Evolutionary conservation across 805 yeast species (phyloP).

Genomic region (Starmerella floricola): DNA sequence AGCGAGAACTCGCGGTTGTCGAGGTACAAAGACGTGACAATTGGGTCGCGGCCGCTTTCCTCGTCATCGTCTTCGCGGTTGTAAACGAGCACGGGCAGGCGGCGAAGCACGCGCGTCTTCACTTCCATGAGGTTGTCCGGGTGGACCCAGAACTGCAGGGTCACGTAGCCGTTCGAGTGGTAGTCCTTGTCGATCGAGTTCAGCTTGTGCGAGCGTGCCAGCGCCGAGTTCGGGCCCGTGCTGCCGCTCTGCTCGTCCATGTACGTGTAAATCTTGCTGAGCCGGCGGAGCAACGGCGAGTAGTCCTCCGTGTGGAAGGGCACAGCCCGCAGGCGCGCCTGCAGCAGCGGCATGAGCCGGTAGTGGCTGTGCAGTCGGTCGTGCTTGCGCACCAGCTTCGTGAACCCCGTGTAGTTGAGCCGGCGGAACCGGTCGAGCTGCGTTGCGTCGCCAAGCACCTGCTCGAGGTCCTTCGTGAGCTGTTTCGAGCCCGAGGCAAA

Average conservation of each 20-base stretch:
- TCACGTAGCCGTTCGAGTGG: slow-evolving; percentile 33
- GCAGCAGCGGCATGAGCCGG: slow-evolving; percentile 80
- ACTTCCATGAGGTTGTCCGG: slow-evolving; percentile 97
- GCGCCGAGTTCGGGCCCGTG: slow-evolving; percentile 24
- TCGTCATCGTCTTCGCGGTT: slow-evolving; percentile 42
- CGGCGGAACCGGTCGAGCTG: slow-evolving; percentile 84
- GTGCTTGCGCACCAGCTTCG: slow-evolving; percentile 89
- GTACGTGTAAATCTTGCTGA: slow-evolving; percentile 65
- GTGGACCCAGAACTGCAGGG: slow-evolving; percentile 89
- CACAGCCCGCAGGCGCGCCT: slow-evolving; percentile 72
- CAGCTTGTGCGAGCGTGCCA: slow-evolving; percentile 26
- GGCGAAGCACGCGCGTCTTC: slow-evolving; percentile 86
- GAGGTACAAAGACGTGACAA: slow-evolving; percentile 74
- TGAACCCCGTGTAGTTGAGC: slow-evolving; percentile 86
- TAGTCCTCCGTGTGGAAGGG: slow-evolving; percentile 94
- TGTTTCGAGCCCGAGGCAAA: slow-evolving; percentile 33
- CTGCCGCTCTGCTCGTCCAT: slow-evolving; percentile 57
- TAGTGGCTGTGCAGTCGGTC: slow-evolving; percentile 79
- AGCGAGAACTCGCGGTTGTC: slow-evolving; percentile 74
- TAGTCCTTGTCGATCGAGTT: slow-evolving; percentile 26
- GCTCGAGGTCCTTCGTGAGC: slow-evolving; percentile 63
- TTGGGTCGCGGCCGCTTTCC: slow-evolving; percentile 49
- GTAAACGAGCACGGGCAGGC: slow-evolving; percentile 81
- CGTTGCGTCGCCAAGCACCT: slow-evolving; percentile 58
- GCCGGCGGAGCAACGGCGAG: slow-evolving; percentile 73